phyloP scores from a whole-genome alignment of 78 protist genomes.

The Mastigamoeba balamuthi region DNA sequence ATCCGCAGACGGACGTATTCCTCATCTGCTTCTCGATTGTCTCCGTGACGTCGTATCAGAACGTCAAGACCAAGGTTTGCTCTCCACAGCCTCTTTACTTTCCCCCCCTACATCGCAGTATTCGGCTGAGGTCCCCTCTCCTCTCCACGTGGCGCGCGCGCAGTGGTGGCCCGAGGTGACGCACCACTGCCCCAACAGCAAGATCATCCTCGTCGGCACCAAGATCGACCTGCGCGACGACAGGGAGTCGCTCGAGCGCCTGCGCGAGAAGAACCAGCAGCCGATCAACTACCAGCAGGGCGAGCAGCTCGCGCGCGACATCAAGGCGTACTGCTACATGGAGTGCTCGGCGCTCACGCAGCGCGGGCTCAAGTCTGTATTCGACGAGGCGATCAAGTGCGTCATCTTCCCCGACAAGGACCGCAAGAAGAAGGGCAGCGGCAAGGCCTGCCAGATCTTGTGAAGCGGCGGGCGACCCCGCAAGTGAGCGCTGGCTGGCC shows the following conservation, averaged over 20 bases:
- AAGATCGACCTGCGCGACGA: conserved; percentile 79
- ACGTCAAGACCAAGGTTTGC: conserved; percentile 70
- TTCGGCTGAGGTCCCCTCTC: too few relatives aligned
- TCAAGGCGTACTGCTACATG: conserved; percentile 66
- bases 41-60: conserved; percentile 65
- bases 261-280: conserved; percentile 29
- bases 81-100: conserved; percentile 17
- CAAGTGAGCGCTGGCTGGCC: too few relatives aligned
- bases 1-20: conserved; percentile 57
- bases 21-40: conserved; percentile 60
- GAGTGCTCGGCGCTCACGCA: conserved; percentile 90
- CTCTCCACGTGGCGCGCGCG: neutral
- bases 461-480: too few relatives aligned
- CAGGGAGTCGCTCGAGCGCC: conserved; percentile 28
- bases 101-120: conserved; percentile 28
- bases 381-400: conserved; percentile 64
- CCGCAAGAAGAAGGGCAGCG: conserved; percentile 18
- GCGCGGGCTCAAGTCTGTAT: conserved; percentile 70
- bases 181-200: conserved; percentile 71
- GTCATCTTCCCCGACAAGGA: conserved; percentile 56
- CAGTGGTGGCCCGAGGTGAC: conserved; percentile 78
- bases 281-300: conserved; percentile 50
- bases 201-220: conserved; percentile 82
- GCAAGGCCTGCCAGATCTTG: conserved; percentile 31
- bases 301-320: conserved; percentile 41